Conservation (phyloP, 202 grass and related monocot genomes). For the Panicum virgatum region DNA sequence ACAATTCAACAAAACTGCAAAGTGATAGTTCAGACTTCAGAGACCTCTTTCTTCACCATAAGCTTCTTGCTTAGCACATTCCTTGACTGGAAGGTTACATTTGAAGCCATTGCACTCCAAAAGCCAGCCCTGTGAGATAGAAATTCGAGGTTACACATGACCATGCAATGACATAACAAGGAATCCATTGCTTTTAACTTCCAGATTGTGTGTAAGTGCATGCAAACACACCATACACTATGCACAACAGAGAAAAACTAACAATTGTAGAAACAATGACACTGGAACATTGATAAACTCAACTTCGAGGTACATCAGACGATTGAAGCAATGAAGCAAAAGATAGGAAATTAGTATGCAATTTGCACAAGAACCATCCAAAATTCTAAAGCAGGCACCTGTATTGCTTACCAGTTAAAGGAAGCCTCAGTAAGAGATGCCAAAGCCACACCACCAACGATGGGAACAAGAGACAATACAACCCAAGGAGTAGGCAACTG, state of each 20-base stretch:
- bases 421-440: slow-evolving; percentile 94
- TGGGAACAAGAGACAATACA: slow-evolving; percentile 73
- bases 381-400: slow-evolving; percentile 3
- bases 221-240: neutral
- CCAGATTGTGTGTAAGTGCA: neutral
- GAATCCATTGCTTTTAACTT: neutral
- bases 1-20: neutral
- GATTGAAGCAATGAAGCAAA: slow-evolving; percentile 2
- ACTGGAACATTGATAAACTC: neutral
- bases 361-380: slow-evolving; percentile 12
- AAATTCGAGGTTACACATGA: neutral
- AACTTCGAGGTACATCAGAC: neutral
- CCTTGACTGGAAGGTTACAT: slow-evolving; percentile 93
- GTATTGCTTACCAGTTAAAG: slow-evolving; percentile 77
- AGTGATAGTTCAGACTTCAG: neutral
- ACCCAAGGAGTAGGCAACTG: slow-evolving; percentile 83
- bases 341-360: slow-evolving; percentile 1
- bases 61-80: slow-evolving; percentile 98
- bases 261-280: neutral
- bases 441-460: slow-evolving; percentile 94
- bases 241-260: neutral
- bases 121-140: slow-evolving; percentile 72
- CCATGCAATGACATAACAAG: slow-evolving; percentile 3
- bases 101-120: slow-evolving; percentile 94
- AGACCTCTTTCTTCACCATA: slow-evolving; percentile 98